Evolutionary conservation across 768 basidiomycete genomes (phyloP).

Genomic region (Obba rivulosa): DNA sequence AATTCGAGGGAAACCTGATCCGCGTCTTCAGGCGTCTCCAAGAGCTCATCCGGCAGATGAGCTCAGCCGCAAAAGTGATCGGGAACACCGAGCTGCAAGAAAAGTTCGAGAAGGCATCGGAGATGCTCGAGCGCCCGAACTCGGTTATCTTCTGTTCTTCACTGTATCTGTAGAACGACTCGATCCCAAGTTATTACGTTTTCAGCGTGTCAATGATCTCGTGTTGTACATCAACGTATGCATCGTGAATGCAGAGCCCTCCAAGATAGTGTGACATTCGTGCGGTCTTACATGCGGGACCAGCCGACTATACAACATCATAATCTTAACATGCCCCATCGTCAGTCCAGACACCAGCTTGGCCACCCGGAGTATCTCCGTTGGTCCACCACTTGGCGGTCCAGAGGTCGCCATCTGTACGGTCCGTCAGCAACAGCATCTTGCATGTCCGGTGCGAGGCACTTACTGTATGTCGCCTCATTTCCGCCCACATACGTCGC

Average conservation of each 20-base stretch:
- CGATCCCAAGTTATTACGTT: too few species aligned
- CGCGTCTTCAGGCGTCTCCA: constrained; percentile 93
- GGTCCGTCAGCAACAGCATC: background rate
- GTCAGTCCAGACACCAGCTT: constrained; percentile 54
- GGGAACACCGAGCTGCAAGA: constrained; percentile 91
- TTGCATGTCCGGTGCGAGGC: background rate
- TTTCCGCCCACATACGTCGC: constrained; percentile 42
- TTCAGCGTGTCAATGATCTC: background rate
- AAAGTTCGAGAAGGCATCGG: constrained; percentile 87
- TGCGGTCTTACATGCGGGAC: background rate
- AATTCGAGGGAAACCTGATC: constrained; percentile 95
- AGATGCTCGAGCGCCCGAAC: constrained; percentile 91
- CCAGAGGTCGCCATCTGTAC: constrained; percentile 47
- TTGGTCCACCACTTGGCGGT: constrained; percentile 62
- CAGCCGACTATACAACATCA: background rate
- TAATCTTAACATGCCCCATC: constrained; percentile 35
- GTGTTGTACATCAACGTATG: background rate
- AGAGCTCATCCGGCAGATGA: constrained; percentile 95
- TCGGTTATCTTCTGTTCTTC: constrained; percentile 92
- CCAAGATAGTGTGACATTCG: too few species aligned
- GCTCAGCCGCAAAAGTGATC: constrained; percentile 91
- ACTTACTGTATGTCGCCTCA: constrained; percentile 40
- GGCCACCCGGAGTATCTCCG: constrained; percentile 48
- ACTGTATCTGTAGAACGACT: constrained; percentile 53
- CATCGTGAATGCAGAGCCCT: background rate